A percentile compares a stretch with the other conserved stretches of the same genome.
Evolutionary conservation across 345 rosid species (phyloP).

Genomic region (Eucalyptus cladocalyx): DNA sequence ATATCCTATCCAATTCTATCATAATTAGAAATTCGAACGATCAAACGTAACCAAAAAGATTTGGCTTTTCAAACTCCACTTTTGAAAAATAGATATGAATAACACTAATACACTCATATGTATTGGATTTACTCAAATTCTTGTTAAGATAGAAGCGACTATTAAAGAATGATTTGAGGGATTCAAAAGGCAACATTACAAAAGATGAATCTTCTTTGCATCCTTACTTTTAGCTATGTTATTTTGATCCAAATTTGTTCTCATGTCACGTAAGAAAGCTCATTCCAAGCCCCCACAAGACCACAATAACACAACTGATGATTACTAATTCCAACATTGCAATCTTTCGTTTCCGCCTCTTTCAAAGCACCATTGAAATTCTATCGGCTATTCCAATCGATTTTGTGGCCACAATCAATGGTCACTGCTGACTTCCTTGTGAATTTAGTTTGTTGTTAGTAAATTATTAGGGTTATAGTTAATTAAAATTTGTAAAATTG

Average conservation of each 20-base stretch:
- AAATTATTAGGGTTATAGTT: not conserved
- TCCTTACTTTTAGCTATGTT: not conserved
- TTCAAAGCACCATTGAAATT: not conserved
- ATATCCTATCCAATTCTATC: fast-evolving
- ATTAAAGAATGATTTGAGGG: not conserved
- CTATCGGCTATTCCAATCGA: not conserved
- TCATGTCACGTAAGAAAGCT: not conserved
- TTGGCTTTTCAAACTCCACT: not conserved
- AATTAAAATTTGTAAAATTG: not conserved
- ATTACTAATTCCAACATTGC: not conserved
- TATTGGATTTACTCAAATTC: not conserved
- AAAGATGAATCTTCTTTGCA: not conserved
- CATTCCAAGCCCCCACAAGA: not conserved
- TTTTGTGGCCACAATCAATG: not conserved
- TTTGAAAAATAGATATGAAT: not conserved
- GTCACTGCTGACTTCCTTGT: not conserved
- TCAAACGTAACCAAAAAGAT: not conserved
- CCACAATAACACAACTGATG: not conserved
- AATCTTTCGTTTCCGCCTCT: not conserved
- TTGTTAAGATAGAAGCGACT: not conserved
- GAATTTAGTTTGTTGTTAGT: not conserved
- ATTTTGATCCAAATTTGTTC: not conserved
- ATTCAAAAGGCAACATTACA: not conserved
- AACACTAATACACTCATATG: not conserved
- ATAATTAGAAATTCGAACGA: no score